phyloP scores from a whole-genome alignment of 116 monocot genomes.

The Cymodocea nodosa region DNA sequence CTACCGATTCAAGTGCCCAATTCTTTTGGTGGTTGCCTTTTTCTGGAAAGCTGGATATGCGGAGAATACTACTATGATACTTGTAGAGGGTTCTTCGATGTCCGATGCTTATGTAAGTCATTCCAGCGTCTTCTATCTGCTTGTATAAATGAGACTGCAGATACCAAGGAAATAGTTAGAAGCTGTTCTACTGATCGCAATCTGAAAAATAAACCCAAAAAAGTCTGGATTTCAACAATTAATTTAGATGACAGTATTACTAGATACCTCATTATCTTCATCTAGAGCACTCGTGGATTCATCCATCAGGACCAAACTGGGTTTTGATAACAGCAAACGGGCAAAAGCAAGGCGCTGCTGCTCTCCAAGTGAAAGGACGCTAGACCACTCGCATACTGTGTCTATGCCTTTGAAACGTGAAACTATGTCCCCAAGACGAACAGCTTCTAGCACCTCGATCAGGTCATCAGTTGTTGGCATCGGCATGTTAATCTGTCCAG shows the following conservation, averaged over 20 bases:
- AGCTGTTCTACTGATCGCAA: neutral
- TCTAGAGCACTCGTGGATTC: constrained; percentile 96
- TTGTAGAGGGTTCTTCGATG: constrained; percentile 69
- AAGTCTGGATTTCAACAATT: too few relatives aligned
- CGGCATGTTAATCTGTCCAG: constrained; percentile 8
- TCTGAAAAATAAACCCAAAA: too few relatives aligned
- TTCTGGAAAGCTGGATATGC: constrained; percentile 38
- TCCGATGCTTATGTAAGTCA: constrained; percentile 85
- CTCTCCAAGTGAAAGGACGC: constrained; percentile 97
- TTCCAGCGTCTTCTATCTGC: constrained; percentile 75
- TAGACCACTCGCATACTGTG: constrained; percentile 76
- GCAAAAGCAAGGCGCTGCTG: constrained; percentile 99
- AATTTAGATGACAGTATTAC: too few relatives aligned
- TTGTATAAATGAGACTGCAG: constrained; percentile 70
- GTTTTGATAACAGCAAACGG: constrained; percentile 65
- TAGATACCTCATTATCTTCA: constrained; percentile 75
- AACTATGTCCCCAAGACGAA: constrained; percentile 64
- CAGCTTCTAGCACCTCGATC: constrained; percentile 49
- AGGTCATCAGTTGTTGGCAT: constrained; percentile 66
- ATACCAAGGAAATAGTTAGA: neutral
- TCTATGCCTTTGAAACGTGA: constrained; percentile 84
- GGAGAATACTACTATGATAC: constrained; percentile 63
- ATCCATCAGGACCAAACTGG: constrained; percentile 70
- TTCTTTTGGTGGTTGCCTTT: constrained; percentile 14
- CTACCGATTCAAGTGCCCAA: constrained; percentile 50